phyloP scores from a whole-genome alignment of 768 basidiomycete species.

The Lepiota brunneoincarnata region DNA sequence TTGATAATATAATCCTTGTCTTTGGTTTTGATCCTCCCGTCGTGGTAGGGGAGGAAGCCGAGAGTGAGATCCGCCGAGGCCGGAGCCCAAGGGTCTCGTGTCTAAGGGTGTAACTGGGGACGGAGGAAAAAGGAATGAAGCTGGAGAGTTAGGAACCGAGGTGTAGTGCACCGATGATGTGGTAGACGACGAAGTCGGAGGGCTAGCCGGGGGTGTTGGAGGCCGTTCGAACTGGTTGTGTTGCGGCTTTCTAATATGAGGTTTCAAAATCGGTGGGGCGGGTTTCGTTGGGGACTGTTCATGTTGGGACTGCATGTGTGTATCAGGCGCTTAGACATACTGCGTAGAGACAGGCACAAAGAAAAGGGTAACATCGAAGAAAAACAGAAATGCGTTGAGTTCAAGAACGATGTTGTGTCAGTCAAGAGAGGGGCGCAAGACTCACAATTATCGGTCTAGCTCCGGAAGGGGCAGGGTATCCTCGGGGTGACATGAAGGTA shows the following conservation, averaged over 20 bases:
- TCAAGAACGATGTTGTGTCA: slow-evolving; percentile 1
- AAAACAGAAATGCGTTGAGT: background rate
- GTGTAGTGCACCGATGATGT: slow-evolving; percentile 5
- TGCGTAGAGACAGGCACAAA: background rate
- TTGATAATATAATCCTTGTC: background rate
- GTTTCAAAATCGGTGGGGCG: background rate
- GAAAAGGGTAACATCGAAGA: slow-evolving; percentile 4
- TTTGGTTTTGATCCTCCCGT: slow-evolving; percentile 4
- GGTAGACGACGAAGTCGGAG: slow-evolving; percentile 3
- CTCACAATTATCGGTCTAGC: slow-evolving; percentile 22
- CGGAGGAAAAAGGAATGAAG: slow-evolving; percentile 3
- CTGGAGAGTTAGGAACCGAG: slow-evolving; percentile 1
- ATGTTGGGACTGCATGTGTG: slow-evolving; percentile 7
- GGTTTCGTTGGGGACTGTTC: slow-evolving; percentile 4
- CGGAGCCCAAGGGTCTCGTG: background rate
- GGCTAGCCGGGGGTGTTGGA: slow-evolving; percentile 9
- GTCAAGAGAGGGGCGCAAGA: slow-evolving; percentile 3
- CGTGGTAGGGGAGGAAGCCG: background rate
- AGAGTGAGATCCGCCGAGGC: slow-evolving; percentile 8
- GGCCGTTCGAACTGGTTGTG: background rate
- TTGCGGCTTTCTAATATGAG: background rate
- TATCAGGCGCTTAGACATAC: slow-evolving; percentile 6
- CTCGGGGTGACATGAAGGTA: slow-evolving; percentile 23
- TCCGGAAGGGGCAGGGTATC: slow-evolving; percentile 17
- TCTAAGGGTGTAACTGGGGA: background rate